A percentile compares a stretch with the other conserved stretches of the same genome.
These are phyloP conservation scores for Colletotrichum tofieldiae DNA, from an alignment of 2,329 filamentous ascomycete genomes.

Conservation along the genomic window DNA sequence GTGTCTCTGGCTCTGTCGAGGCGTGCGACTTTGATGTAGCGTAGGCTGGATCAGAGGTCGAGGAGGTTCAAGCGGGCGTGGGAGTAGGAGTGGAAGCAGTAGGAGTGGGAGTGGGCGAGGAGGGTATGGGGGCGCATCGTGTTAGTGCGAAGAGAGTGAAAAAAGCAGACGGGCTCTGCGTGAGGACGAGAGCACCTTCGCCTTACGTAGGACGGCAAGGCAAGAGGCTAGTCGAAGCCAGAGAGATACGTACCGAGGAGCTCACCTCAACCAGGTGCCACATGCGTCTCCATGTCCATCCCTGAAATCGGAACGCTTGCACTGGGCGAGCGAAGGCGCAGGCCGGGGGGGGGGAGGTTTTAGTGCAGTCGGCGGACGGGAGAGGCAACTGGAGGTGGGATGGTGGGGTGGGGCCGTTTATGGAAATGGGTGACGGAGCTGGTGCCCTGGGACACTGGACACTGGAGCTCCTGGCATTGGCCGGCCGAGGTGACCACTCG, in stretches of 20 bases:
- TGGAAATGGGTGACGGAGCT: slow-evolving; percentile 1
- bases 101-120: slow-evolving; percentile 21
- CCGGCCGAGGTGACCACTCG: background rate
- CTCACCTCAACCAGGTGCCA: slow-evolving; percentile 23
- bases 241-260: slow-evolving; percentile 1
- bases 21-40: slow-evolving; percentile 29
- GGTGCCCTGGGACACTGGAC: background rate
- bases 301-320: slow-evolving; percentile 9
- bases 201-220: slow-evolving; percentile 6
- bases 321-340: slow-evolving; percentile 17
- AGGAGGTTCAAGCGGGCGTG: slow-evolving; percentile 15
- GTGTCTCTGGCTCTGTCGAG: slow-evolving; percentile 27
- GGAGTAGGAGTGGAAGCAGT: slow-evolving; percentile 17
- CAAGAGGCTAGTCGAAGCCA: slow-evolving; percentile 17
- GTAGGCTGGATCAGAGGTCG: background rate
- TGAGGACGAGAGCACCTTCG: background rate
- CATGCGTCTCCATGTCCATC: slow-evolving; percentile 26
- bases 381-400: slow-evolving; percentile 37
- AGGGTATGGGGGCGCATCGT: background rate
- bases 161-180: background rate
- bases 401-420: slow-evolving; percentile 20
- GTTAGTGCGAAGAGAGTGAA: slow-evolving; percentile 1
- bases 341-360: background rate
- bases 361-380: slow-evolving; percentile 27
- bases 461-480: background rate